A percentile compares a stretch with the other conserved stretches of the same genome.
These are phyloP conservation scores for Zopfia rhizophila DNA, from an alignment of 2,329 filamentous ascomycete genomes.

Conservation along the genomic window DNA sequence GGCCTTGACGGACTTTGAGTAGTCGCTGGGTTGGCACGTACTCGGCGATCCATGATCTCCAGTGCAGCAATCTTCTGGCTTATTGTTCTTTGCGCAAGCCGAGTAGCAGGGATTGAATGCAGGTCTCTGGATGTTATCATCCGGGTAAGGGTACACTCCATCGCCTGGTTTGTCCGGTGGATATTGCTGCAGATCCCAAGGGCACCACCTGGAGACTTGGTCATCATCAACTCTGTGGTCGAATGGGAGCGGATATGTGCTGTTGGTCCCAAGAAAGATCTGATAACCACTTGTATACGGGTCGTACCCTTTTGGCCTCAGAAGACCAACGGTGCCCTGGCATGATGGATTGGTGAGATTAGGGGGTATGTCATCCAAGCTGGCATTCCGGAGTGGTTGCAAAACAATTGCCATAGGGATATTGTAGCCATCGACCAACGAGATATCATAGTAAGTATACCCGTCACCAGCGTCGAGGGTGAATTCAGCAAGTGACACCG, in stretches of 20 bases:
- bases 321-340: constrained; percentile 74
- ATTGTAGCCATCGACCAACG: constrained; percentile 86
- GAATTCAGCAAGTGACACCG: constrained; percentile 83
- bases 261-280: constrained; percentile 69
- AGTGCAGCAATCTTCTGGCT: constrained; percentile 78
- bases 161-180: constrained; percentile 76
- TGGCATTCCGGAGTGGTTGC: constrained; percentile 66
- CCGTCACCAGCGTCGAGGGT: constrained; percentile 74
- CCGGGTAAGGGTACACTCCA: constrained; percentile 83
- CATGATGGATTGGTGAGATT: constrained; percentile 82
- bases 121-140: constrained; percentile 76
- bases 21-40: constrained; percentile 73
- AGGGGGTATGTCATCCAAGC: constrained; percentile 71
- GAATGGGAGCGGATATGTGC: constrained; percentile 73
- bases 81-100: constrained; percentile 76
- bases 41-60: constrained; percentile 72
- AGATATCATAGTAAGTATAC: constrained; percentile 86
- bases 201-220: constrained; percentile 76
- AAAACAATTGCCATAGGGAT: constrained; percentile 71
- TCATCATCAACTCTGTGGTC: constrained; percentile 68
- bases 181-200: constrained; percentile 77
- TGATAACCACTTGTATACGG: constrained; percentile 64
- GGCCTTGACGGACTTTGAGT: constrained; percentile 75
- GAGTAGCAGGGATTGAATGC: constrained; percentile 81
- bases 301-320: constrained; percentile 57